These are phyloP conservation scores for Dryadomyces sulphureus DNA, from an alignment of 2,329 filamentous ascomycete species.

Conservation along the genomic window DNA sequence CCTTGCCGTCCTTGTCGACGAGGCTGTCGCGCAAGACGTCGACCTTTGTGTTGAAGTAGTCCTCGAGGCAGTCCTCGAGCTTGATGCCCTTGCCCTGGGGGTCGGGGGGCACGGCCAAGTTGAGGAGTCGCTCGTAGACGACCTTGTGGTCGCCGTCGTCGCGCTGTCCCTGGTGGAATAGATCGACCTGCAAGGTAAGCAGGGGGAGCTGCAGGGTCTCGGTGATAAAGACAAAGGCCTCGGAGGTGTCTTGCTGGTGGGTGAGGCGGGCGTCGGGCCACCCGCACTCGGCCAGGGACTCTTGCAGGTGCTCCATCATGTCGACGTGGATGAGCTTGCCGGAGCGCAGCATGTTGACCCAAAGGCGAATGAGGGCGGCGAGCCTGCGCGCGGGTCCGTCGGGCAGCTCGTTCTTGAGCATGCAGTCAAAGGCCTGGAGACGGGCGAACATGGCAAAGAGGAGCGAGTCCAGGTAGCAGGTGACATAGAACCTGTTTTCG, in stretches of 20 bases:
- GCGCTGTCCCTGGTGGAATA: constrained; percentile 75
- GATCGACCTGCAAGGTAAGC: constrained; percentile 81
- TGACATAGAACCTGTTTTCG: constrained; percentile 71
- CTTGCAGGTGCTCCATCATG: constrained; percentile 50
- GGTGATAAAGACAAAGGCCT: constrained; percentile 91
- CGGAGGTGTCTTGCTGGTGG: constrained; percentile 89
- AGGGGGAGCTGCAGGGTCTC: constrained; percentile 77
- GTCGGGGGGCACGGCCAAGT: constrained; percentile 75
- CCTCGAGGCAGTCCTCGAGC: constrained; percentile 80
- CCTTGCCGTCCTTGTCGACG: constrained; percentile 33
- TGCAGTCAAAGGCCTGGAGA: constrained; percentile 80
- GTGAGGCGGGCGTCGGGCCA: constrained; percentile 67
- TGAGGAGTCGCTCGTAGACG: constrained; percentile 77
- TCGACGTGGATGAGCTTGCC: constrained; percentile 77
- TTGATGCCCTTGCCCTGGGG: constrained; percentile 57
- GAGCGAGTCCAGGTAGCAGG: constrained; percentile 86
- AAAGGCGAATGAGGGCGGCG: constrained; percentile 65
- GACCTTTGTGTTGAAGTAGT: constrained; percentile 88
- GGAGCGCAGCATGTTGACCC: constrained; percentile 82
- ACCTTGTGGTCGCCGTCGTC: constrained; percentile 87
- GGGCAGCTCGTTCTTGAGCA: constrained; percentile 68
- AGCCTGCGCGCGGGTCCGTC: constrained; percentile 59
- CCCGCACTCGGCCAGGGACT: constrained; percentile 69
- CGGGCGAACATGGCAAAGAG: constrained; percentile 94
- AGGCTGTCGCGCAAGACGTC: constrained; percentile 66